Conservation (phyloP, 805 yeast species). For the Wickerhamomyces bisporus region DNA sequence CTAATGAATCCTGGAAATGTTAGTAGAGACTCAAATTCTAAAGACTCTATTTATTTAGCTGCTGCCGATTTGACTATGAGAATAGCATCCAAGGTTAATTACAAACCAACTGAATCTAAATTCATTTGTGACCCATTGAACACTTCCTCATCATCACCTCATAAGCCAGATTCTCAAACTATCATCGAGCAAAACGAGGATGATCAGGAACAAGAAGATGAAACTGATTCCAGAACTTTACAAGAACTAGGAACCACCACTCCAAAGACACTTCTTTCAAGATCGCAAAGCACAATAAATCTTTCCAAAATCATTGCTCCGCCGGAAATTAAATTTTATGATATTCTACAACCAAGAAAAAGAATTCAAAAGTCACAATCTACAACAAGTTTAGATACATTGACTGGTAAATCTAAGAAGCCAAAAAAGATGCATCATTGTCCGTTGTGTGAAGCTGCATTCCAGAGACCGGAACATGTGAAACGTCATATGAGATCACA, state of each 20-base stretch:
- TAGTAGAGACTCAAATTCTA: not conserved
- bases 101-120: not conserved
- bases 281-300: slow-evolving; percentile 49
- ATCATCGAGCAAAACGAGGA: no score
- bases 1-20: slow-evolving; percentile 12
- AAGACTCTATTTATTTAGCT: slow-evolving; percentile 16
- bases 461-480: slow-evolving; percentile 71
- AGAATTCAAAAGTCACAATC: slow-evolving; percentile 16
- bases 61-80: slow-evolving; percentile 27
- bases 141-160: no score
- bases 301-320: slow-evolving; percentile 47
- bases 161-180: no score
- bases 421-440: slow-evolving; percentile 56
- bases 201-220: no score
- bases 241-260: slow-evolving; percentile 1
- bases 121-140: not conserved
- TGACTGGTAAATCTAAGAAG: slow-evolving; percentile 25
- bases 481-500: slow-evolving; percentile 75
- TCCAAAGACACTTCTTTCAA: slow-evolving; percentile 10
- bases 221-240: not conserved
- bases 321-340: slow-evolving; percentile 22
- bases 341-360: slow-evolving; percentile 22
- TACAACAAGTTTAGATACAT: slow-evolving; percentile 14
- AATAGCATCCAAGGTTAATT: slow-evolving; percentile 21
- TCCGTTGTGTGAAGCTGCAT: slow-evolving; percentile 55